phyloP scores from a whole-genome alignment of 495 filamentous ascomycete species.

The Annulohypoxylon stygium region DNA sequence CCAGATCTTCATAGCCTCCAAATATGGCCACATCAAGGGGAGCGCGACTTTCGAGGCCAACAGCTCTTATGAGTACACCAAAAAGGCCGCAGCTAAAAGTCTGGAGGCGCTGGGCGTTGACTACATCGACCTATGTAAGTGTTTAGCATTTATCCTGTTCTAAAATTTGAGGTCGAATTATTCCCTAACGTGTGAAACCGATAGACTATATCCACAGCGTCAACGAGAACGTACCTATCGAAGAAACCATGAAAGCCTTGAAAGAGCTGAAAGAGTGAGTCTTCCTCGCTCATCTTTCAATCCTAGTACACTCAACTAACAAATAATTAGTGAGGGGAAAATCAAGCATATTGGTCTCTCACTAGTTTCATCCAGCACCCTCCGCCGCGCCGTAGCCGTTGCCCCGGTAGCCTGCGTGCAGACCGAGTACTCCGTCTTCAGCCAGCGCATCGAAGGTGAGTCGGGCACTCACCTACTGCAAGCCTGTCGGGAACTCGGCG shows the following conservation, averaged over 20 bases:
- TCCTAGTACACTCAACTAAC: neutral
- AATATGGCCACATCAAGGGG: constrained; percentile 61
- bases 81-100: constrained; percentile 60
- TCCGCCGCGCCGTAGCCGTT: constrained; percentile 58
- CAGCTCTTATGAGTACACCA: constrained; percentile 61
- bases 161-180: neutral
- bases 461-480: constrained; percentile 60
- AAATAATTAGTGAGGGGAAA: constrained; percentile 53
- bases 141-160: neutral
- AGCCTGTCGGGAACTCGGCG: constrained; percentile 71
- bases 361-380: constrained; percentile 55
- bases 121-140: constrained; percentile 62
- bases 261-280: constrained; percentile 63
- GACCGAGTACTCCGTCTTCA: constrained; percentile 73
- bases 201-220: constrained; percentile 52
- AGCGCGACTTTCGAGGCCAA: constrained; percentile 45
- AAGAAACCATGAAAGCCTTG: constrained; percentile 63
- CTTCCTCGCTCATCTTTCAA: neutral
- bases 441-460: constrained; percentile 67
- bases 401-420: constrained; percentile 68
- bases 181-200: constrained; percentile 53
- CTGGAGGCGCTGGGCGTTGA: constrained; percentile 59
- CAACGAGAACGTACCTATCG: constrained; percentile 59
- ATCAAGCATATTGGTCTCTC: constrained; percentile 65
- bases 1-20: constrained; percentile 69